These are phyloP conservation scores for Platismatia glauca DNA, from an alignment of 495 filamentous ascomycete genomes.

Conservation along the genomic window DNA sequence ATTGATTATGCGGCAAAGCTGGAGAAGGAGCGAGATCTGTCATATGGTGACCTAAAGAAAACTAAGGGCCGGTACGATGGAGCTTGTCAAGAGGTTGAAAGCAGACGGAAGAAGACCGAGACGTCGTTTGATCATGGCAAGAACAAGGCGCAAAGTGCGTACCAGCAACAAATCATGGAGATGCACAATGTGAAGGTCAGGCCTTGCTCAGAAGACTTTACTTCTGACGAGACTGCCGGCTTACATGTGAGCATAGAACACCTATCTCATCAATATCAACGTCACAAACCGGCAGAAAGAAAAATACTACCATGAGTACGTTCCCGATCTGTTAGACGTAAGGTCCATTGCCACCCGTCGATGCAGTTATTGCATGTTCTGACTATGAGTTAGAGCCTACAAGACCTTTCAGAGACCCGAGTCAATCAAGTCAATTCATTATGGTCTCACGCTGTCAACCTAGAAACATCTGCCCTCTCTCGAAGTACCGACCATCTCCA, in stretches of 20 bases:
- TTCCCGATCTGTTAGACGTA: conserved; percentile 89
- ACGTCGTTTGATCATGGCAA: conserved; percentile 77
- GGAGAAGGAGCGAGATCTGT: conserved; percentile 75
- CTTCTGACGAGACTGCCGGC: not conserved
- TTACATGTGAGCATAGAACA: conserved; percentile 51
- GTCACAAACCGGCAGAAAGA: conserved; percentile 95
- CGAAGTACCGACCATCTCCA: conserved; percentile 61
- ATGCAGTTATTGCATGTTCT: not conserved
- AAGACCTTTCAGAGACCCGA: conserved; percentile 86
- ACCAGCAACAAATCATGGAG: conserved; percentile 80
- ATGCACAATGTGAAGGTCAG: conserved; percentile 89
- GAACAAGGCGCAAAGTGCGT: conserved; percentile 75
- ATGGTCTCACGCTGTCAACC: conserved; percentile 68
- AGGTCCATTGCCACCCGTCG: conserved; percentile 16
- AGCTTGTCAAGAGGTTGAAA: conserved; percentile 90
- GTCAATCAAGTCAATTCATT: conserved; percentile 72
- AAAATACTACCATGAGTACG: conserved; percentile 92
- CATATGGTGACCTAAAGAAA: conserved; percentile 81
- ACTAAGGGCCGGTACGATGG: conserved; percentile 87
- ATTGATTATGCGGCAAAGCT: conserved; percentile 79
- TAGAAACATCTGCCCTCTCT: conserved; percentile 67
- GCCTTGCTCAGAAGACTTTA: not conserved
- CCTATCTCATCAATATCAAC: conserved; percentile 89
- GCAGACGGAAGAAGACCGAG: conserved; percentile 86
- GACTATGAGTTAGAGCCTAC: conserved; percentile 48